These are phyloP conservation scores for Volvox reticuliferus DNA, from an alignment of 139 green algal species.

Conservation along the genomic window DNA sequence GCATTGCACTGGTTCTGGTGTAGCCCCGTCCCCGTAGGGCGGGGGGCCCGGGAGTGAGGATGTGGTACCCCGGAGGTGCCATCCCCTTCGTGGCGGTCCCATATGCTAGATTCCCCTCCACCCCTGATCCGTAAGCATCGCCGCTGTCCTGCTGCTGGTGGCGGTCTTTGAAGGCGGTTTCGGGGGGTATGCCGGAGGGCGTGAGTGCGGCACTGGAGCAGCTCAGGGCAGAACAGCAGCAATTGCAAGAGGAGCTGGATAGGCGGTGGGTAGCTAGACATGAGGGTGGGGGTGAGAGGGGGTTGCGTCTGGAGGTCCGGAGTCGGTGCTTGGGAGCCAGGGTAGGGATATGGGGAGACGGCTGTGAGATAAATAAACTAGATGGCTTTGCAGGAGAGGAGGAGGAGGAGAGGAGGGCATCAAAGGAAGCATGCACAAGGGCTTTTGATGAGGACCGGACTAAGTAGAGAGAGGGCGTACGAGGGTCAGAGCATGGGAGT, in stretches of 20 bases:
- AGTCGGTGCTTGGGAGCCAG: neutral
- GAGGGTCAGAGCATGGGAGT: no score
- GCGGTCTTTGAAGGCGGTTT: neutral
- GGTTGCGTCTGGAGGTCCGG: neutral
- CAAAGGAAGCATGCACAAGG: no score
- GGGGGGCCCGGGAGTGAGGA: no score
- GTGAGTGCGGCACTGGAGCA: constrained; percentile 39
- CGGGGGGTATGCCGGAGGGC: constrained; percentile 2
- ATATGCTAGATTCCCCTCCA: no score
- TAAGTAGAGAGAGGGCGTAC: no score
- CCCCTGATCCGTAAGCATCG: no score
- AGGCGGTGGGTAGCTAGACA: neutral
- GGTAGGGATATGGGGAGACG: neutral
- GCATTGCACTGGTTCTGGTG: no score
- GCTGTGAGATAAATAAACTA: neutral
- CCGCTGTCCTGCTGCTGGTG: neutral
- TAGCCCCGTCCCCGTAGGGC: no score
- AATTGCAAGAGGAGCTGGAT: constrained; percentile 49
- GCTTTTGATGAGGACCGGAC: no score
- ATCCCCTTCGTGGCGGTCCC: no score
- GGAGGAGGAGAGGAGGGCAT: neutral
- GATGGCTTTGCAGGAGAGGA: neutral
- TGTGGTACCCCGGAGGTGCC: no score
- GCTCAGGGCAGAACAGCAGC: constrained; percentile 55
- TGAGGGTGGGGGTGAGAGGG: neutral